Percentiles rank a stretch among this genome's conserved stretches.
Conservation (phyloP, 257 asterid genomes). For the Striga asiatica region DNA sequence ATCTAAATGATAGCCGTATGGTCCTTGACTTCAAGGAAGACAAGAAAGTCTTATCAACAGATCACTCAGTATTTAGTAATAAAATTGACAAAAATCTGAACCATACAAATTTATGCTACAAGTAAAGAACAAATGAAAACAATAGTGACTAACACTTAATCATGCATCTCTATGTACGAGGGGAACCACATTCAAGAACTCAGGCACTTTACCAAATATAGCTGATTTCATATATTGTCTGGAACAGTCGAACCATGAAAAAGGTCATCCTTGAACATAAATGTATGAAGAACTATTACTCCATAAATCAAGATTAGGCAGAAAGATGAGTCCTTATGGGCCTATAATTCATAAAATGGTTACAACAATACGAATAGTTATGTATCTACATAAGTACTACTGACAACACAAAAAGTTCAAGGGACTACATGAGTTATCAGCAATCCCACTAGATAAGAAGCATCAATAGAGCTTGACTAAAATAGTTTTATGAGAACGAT, state of each 20-base stretch:
- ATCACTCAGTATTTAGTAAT: neutral
- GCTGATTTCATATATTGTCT: neutral
- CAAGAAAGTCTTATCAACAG: neutral
- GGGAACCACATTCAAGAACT: neutral
- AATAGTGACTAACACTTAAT: neutral
- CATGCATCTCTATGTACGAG: neutral
- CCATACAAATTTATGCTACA: neutral
- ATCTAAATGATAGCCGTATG: slow-evolving; percentile 3
- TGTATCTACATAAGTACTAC: too few relatives aligned
- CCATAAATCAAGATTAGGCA: slow-evolving; percentile 6
- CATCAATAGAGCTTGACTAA: slow-evolving; percentile 1
- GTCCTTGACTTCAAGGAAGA: neutral
- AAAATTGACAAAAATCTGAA: neutral
- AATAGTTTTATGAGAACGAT: neutral
- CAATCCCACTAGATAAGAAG: slow-evolving; percentile 7
- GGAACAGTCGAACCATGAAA: neutral
- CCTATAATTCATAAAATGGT: slow-evolving; percentile 8
- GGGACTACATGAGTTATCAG: neutral
- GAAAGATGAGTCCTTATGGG: neutral
- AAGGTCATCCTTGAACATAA: slow-evolving; percentile 10
- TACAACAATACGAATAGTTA: slow-evolving; percentile 7
- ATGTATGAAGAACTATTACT: neutral
- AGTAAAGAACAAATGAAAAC: neutral
- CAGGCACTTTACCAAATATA: neutral
- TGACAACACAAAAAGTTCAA: slow-evolving; percentile 6